A percentile compares a stretch with the other conserved stretches of the same genome.
These are phyloP conservation scores for Cryptococcus deneoformans DNA, from an alignment of 1,284 basidiomycete species.

Conservation along the genomic window DNA sequence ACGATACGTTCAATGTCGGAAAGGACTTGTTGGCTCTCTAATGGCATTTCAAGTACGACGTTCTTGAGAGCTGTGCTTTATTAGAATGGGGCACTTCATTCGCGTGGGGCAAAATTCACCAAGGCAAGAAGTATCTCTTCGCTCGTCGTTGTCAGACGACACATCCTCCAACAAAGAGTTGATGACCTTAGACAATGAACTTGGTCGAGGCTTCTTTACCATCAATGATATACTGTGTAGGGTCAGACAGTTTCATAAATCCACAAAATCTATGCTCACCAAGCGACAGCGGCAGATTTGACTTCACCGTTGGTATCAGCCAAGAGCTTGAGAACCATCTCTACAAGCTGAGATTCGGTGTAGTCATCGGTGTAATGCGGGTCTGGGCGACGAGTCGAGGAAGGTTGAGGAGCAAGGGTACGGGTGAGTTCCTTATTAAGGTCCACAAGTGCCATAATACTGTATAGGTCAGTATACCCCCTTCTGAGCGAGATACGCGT, in stretches of 20 bases:
- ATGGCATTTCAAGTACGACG: conserved; percentile 83
- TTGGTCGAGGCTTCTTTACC: conserved; percentile 30
- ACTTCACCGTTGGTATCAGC: conserved; percentile 96
- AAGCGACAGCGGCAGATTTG: conserved; percentile 95
- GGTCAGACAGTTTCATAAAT: background rate
- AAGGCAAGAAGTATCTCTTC: conserved; percentile 83
- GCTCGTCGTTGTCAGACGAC: conserved; percentile 39
- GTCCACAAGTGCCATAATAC: conserved; percentile 94
- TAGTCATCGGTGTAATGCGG: conserved; percentile 63
- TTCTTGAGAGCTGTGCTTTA: conserved; percentile 75
- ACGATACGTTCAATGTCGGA: conserved; percentile 81
- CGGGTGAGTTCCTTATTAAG: conserved; percentile 79
- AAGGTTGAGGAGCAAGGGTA: conserved; percentile 51
- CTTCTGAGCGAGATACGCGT: background rate
- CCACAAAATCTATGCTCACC: conserved; percentile 53
- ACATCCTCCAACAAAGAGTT: conserved; percentile 55
- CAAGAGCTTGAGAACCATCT: conserved; percentile 75
- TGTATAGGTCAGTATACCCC: conserved; percentile 40
- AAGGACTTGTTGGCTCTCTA: conserved; percentile 70
- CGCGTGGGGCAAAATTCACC: conserved; percentile 56
- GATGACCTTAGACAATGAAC: conserved; percentile 83
- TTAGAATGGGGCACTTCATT: background rate
- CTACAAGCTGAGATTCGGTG: conserved; percentile 74
- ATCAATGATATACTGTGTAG: conserved; percentile 29
- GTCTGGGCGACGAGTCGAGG: conserved; percentile 52